A percentile compares a stretch with the other conserved stretches of the same genome.
phyloP scores from a whole-genome alignment of 2,329 filamentous ascomycete species.

The Aureobasidium leucospermi region DNA sequence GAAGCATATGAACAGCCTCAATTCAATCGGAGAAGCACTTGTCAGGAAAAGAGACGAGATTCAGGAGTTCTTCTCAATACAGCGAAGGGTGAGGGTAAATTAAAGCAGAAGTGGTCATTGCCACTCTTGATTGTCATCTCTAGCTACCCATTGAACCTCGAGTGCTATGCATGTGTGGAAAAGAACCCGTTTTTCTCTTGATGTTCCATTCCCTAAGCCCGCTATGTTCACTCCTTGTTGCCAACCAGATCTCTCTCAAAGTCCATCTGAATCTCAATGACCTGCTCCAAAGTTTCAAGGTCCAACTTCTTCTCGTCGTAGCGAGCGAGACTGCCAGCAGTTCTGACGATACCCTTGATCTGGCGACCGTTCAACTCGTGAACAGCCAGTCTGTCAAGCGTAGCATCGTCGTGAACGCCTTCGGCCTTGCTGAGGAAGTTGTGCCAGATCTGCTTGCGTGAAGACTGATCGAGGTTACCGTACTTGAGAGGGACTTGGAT shows the following conservation, averaged over 20 bases:
- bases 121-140: no score
- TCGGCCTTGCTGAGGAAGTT: not conserved
- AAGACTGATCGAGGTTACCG: not conserved
- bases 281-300: not conserved
- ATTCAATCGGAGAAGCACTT: no score
- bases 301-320: constrained; percentile 3
- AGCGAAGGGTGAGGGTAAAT: no score
- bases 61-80: no score
- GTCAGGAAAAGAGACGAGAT: no score
- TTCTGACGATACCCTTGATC: constrained; percentile 5
- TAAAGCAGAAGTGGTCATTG: no score
- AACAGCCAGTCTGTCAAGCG: not conserved
- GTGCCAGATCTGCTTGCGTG: constrained; percentile 5
- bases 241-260: constrained; percentile 4
- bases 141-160: no score
- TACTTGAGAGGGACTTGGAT: constrained; percentile 6
- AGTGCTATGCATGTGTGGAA: no score
- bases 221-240: not conserved
- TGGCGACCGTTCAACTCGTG: constrained; percentile 1
- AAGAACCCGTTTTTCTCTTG: no score
- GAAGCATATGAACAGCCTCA: no score
- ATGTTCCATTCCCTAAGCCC: no score
- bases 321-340: not conserved
- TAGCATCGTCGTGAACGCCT: not conserved
- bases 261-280: constrained; percentile 6